phyloP scores from a whole-genome alignment of 768 basidiomycete genomes.

The Phylloporus sp. region DNA sequence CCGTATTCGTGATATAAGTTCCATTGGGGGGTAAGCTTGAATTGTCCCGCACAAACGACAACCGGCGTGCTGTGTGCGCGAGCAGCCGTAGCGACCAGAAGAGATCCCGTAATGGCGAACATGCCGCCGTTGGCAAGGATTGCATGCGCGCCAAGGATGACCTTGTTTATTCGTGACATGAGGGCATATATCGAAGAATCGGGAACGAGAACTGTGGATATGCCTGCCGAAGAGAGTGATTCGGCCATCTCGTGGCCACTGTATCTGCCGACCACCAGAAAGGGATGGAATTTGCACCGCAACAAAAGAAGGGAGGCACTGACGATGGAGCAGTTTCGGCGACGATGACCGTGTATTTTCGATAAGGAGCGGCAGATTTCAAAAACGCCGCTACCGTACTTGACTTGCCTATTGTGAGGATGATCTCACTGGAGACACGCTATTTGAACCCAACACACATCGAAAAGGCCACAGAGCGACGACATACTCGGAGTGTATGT shows the following conservation, averaged over 20 bases:
- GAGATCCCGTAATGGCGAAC: slow-evolving; percentile 83
- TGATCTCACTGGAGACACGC: slow-evolving; percentile 67
- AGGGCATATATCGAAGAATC: slow-evolving; percentile 94
- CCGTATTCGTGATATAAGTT: slow-evolving; percentile 84
- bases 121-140: slow-evolving; percentile 96
- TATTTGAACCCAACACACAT: not conserved
- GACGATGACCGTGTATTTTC: slow-evolving; percentile 94
- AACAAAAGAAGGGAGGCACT: slow-evolving; percentile 28
- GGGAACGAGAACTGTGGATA: slow-evolving; percentile 95
- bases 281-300: slow-evolving; percentile 1
- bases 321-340: slow-evolving; percentile 94
- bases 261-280: slow-evolving; percentile 49
- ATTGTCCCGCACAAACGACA: slow-evolving; percentile 92
- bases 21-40: slow-evolving; percentile 92
- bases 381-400: slow-evolving; percentile 91
- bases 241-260: slow-evolving; percentile 82
- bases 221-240: slow-evolving; percentile 68
- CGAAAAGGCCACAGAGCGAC: not conserved
- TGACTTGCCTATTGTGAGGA: slow-evolving; percentile 91
- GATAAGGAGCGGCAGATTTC: slow-evolving; percentile 80
- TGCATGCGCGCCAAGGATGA: slow-evolving; percentile 91
- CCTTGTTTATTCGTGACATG: slow-evolving; percentile 96
- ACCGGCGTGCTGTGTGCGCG: slow-evolving; percentile 87
- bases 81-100: slow-evolving; percentile 82
- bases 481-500: slow-evolving; percentile 95